These are phyloP conservation scores for Malassezia pachydermatis DNA, from an alignment of 1,284 basidiomycete genomes.

Conservation along the genomic window DNA sequence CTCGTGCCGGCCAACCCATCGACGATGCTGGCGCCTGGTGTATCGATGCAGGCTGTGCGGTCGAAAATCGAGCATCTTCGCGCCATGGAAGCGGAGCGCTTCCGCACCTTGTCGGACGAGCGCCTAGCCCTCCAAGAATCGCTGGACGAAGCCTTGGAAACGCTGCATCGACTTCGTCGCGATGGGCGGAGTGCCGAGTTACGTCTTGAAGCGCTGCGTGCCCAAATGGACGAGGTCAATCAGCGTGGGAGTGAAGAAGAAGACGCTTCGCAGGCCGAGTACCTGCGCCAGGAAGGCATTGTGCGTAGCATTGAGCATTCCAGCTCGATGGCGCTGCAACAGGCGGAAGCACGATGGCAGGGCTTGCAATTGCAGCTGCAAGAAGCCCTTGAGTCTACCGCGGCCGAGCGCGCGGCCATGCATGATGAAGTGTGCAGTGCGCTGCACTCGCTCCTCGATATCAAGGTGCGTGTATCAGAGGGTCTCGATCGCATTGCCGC, in stretches of 20 bases:
- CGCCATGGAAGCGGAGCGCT: constrained; percentile 23
- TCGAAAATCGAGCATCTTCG: constrained; percentile 24
- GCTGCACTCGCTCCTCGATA: constrained; percentile 16
- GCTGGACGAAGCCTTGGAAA: constrained; percentile 21
- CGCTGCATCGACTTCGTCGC: constrained; percentile 13
- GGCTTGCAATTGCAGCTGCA: constrained; percentile 13
- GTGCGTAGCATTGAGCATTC: constrained; percentile 15
- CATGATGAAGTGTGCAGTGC: constrained; percentile 17
- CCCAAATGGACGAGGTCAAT: constrained; percentile 6
- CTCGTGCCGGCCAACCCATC: constrained; percentile 17
- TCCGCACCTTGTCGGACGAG: constrained; percentile 26
- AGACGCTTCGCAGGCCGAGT: constrained; percentile 9
- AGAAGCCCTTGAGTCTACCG: constrained; percentile 14
- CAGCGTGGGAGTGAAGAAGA: constrained; percentile 5
- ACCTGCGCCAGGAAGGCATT: constrained; percentile 10
- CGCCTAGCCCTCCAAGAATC: constrained; percentile 30
- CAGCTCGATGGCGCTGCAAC: constrained; percentile 13
- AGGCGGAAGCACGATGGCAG: constrained; percentile 14
- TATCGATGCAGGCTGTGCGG: constrained; percentile 27
- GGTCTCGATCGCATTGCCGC: constrained; percentile 10
- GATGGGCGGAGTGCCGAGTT: constrained; percentile 19
- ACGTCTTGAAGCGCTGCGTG: constrained; percentile 8
- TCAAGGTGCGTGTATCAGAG: constrained; percentile 14
- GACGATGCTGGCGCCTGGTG: constrained; percentile 33
- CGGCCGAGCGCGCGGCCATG: constrained; percentile 16